Evolutionary conservation across 1,284 basidiomycete species (phyloP), one percentile per base, ranked within the genome.

Genomic region (Trichosporon ovoides): DNA sequence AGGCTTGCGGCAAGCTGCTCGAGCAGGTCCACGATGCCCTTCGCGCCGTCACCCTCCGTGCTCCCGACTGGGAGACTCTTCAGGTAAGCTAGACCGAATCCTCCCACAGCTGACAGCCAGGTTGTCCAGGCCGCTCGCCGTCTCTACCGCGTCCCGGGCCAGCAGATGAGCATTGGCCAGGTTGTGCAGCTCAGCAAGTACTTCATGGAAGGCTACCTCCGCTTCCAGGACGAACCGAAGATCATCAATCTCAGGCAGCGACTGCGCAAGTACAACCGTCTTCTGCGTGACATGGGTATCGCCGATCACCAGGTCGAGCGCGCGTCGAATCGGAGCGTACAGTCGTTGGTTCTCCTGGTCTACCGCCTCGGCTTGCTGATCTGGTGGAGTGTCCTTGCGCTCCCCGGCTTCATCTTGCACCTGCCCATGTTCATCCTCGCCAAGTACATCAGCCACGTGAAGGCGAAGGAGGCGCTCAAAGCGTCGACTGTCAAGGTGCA

Each of bases 391-490:
- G 78, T 87, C 38, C 81, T 98, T 59, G 89, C 94, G 12, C 81
- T 99, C 5, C 96, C 96, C 1, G 96, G 96, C 7, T 88, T 91
- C n/a, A 84, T 98, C 62, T 80, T 98, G 56, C 97, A 98, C 76
- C 87, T 87, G 0, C 96, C 96, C 0, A 93, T 99, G 75, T 97
- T 98, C 78, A 85, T 98, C 38, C 78, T 90, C 31, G 96, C 96
- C 43, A 94, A 91, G 48, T 77, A 93, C 52, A 88, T 98, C 61
- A 93, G 89, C 34, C 82, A 87, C 62, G 84, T 84, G 72, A 98
- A 98, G 77, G 94, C 95, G 10, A 92, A 91, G 83, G 95, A 97
- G 84, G 96, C 96, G 2, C 86, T 98, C 58, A 95, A 93, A 40
- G 93, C 90, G 9, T 98, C 95, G 12, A 87, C 86, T 11, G 96